Conservation (phyloP, 768 basidiomycete genomes). For the Collybia nuda region DNA sequence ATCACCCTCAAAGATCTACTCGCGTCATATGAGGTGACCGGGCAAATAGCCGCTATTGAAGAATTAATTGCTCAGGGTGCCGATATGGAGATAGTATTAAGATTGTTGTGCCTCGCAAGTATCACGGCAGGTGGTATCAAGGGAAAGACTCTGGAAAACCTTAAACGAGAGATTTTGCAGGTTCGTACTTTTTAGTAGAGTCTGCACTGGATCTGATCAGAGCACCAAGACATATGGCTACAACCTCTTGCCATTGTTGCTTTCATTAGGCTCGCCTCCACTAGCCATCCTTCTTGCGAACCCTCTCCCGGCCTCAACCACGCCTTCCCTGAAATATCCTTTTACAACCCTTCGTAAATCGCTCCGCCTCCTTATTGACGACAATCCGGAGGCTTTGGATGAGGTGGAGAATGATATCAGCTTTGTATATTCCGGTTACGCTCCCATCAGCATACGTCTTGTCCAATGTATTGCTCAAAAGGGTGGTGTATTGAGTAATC, state of each 20-base stretch:
- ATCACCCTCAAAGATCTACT: constrained; percentile 68
- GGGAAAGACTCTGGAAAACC: constrained; percentile 77
- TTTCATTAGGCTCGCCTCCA: constrained; percentile 64
- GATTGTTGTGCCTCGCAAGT: constrained; percentile 85
- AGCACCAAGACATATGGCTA: constrained; percentile 71
- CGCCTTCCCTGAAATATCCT: constrained; percentile 59
- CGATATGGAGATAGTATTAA: constrained; percentile 74
- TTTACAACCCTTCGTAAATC: constrained; percentile 77
- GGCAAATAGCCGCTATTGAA: constrained; percentile 85
- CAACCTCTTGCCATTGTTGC: constrained; percentile 63
- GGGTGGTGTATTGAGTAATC: constrained; percentile 83
- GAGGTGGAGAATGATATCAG: constrained; percentile 93
- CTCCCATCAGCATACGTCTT: constrained; percentile 87
- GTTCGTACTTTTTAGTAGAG: constrained; percentile 30
- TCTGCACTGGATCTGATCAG: constrained; percentile 19
- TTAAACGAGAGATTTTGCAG: constrained; percentile 93
- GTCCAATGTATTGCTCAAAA: constrained; percentile 94
- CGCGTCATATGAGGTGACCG: constrained; percentile 82
- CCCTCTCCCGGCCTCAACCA: constrained; percentile 57
- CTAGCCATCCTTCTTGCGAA: constrained; percentile 67
- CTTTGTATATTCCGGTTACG: constrained; percentile 96
- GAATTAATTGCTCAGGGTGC: constrained; percentile 87
- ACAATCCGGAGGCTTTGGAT: constrained; percentile 70
- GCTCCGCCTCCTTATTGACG: constrained; percentile 90
- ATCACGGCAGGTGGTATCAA: constrained; percentile 87